Conservation (phyloP, 2,329 filamentous ascomycete genomes). For the Aureobasidium melanogenum region DNA sequence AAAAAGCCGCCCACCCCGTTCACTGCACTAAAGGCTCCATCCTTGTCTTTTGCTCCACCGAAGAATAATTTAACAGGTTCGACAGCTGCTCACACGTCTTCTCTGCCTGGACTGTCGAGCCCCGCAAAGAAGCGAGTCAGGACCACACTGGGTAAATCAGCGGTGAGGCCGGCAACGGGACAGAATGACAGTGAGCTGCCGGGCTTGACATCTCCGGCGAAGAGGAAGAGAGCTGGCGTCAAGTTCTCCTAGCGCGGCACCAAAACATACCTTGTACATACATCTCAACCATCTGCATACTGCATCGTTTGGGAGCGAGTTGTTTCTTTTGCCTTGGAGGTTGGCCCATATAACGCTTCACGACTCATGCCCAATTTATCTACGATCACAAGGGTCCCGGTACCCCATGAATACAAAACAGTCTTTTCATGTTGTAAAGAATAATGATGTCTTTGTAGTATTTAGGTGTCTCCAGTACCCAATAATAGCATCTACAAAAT, state of each 20-base stretch:
- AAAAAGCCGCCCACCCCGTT: slow-evolving; percentile 16
- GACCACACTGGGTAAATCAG: slow-evolving; percentile 2
- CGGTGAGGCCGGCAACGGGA: background rate
- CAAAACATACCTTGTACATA: background rate
- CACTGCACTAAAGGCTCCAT: background rate
- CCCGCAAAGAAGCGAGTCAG: slow-evolving; percentile 27
- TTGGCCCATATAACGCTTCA: background rate
- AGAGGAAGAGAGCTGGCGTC: slow-evolving; percentile 8
- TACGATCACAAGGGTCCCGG: background rate
- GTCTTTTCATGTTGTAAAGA: background rate
- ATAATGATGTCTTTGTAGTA: background rate
- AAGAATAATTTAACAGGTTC: background rate
- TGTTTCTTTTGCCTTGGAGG: background rate
- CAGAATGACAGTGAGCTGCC: slow-evolving; percentile 5
- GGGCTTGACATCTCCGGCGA: slow-evolving; percentile 11
- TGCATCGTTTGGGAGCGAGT: background rate
- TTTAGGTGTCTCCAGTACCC: background rate
- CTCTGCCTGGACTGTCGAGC: slow-evolving; percentile 11
- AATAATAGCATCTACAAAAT: background rate
- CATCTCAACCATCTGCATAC: background rate
- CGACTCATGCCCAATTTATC: slow-evolving; percentile 3
- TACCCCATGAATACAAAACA: background rate
- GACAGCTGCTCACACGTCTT: background rate
- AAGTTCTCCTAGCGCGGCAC: background rate
- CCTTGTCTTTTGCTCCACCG: background rate